Evolutionary conservation across 805 yeast species (phyloP), one percentile per base, ranked within the genome.

Genomic region (Teunomyces kruisii): DNA sequence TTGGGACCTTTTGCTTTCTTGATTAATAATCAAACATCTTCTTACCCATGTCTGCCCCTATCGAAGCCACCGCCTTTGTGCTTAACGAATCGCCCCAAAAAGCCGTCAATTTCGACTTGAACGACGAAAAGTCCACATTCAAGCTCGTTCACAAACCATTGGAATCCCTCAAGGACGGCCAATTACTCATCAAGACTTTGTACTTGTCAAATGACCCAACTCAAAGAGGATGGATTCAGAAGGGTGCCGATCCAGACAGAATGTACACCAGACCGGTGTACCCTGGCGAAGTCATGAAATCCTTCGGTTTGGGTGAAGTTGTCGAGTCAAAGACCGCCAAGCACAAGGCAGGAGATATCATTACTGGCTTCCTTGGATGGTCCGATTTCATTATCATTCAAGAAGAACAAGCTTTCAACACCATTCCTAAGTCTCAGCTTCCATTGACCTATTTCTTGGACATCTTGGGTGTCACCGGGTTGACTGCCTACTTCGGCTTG

Each of bases 401-500:
- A 14, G 67, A 62, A 32, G 32, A 49, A 4, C 47, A 41, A 8
- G 45, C 71, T 26, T 57, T 52, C 51, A 59, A 55, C 51, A 63
- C 60, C 45, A 54, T 74, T 36, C 32, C 32, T 17, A 70, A 63
- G 36, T 42, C 57, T 17, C 48, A 58, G 10, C 32, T 50, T 15
- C 54, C 54, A 15, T 43, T 50, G 39, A 31, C 48, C 12, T 48
- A 47, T 47, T 40, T 43, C 43, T 37, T 50, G 43, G 48, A 44
- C 24, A 42, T 44, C 8, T 37, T 80, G 16, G 88, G 88, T 31
- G 50, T 76, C 48, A 81, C 86, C 10, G 77, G 84, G 0, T 52
- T 81, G 49, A 83, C 88, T 24, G 86, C 88, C 1, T 82, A 79
- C 65, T 66, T 75, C 49, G 82, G 82, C 9, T 70, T 81, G 47